Base-by-base conservation (phyloP, 306 rosid genomes). In the Comarum palustre region DNA sequence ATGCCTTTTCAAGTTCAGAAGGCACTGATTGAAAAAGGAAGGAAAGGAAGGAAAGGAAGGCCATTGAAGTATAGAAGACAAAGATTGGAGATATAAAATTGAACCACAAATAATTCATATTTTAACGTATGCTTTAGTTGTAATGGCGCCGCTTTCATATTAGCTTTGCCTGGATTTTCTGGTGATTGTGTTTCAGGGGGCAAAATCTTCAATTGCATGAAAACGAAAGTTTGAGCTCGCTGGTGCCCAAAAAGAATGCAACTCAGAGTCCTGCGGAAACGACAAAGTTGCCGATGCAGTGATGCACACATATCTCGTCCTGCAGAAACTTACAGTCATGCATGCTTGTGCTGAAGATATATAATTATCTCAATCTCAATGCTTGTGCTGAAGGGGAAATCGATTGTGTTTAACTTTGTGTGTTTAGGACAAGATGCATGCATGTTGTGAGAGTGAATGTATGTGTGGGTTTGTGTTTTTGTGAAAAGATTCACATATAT, bases 21-120 rank as follows among this genome's bases (percentile, higher is more conserved):
- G 59, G 58, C 43, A 57, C 9, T 13, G 47, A 58, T 25, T 46
- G 59, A 64, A 73, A 74, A 3, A 5, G 54, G 27, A 2, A 43
- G 22, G 50, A 48, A 62, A 59, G 83, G 68, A 24, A 54, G 73
- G 68, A 12, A 63, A 13, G 57, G 51, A 2, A 71, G 66, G 86
- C 75, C 77, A 79, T 73, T 76, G 80, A 83, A 76, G 11, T 58
- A 50, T 9, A 73, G 50, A 79, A 68, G 84, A 80, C 87, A 85
- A 82, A 75, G 68, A 50, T 29, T 29, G 58, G 39, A 58, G 75
- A 68, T 57, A 57, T 69, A 73, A 60, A 59, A 46, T 41, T 38
- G 6, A 10, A n/a, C 6, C 41, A 16, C 42, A 6, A 60, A 60
- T 34, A 60, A 60, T 34, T 36, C 43, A 27, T 58, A 58, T 42